Evolutionary conservation across 257 asterid species (phyloP), one percentile per base, ranked within the genome.

Genomic region (Leonotis leonurus): DNA sequence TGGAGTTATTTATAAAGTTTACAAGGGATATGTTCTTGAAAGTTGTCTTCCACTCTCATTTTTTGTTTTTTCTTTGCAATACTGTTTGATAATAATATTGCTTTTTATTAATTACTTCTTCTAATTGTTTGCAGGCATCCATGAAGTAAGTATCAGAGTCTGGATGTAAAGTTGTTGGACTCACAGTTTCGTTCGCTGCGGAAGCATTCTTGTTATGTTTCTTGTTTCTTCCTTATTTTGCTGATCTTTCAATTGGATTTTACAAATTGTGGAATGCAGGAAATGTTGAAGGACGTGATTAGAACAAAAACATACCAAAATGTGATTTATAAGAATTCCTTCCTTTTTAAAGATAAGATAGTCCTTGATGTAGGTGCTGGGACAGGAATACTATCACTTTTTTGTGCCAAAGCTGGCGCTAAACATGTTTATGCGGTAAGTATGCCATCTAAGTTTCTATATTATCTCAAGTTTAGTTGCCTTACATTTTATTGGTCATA

Each of bases 291-390:
- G 85, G 96, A 91, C 70, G 85, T 77, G 3, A 87, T 80, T 40
- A 83, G 99, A 71, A 93, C 99, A 48, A 85, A 85, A 73, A 85
- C 97, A 2, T 93, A 93, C 81, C 94, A 82, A 70, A 82, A 85
- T 82, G 99, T 87, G 43, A 93, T 93, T 37, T 85, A 83, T 70
- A 93, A 78, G 61, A 93, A 89, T 71, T 56, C 95, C 24, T 93
- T 89, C 71, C 96, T 93, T 61, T 73, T 87, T 81, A 89, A 89
- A 81, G 95, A 93, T 56, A 93, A 89, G 70, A 73, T 93, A 26
- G 95, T 93, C 69, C 99, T 93, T 70, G 97, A 93, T 66, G 99
- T 93, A 45, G 99, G 99, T 56, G 97, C 96, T 64, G 99, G 99
- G 66, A 93, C 97, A 1, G 99, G 99, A 68, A 93, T 93, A 27